phyloP scores from a whole-genome alignment of 2,329 filamentous ascomycete species.

The Trichoderma sp. region DNA sequence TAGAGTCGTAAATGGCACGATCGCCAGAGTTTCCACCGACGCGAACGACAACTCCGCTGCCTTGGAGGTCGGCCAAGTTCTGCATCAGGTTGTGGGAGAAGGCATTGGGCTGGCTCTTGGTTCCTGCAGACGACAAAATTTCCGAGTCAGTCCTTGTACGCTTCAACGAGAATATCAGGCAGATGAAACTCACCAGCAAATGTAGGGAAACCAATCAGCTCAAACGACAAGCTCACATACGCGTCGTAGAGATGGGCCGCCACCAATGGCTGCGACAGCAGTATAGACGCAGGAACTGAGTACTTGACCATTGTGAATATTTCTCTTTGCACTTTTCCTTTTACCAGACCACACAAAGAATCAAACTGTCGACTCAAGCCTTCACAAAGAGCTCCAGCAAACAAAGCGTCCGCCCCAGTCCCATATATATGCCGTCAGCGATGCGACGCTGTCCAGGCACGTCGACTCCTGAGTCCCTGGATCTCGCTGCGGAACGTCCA shows the following conservation, averaged over 20 bases:
- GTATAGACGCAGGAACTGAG: constrained; percentile 20
- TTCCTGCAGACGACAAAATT: constrained; percentile 25
- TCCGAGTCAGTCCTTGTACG: neutral
- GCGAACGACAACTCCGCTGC: constrained; percentile 30
- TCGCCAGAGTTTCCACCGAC: constrained; percentile 35
- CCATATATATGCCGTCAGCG: constrained; percentile 24
- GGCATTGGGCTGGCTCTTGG: constrained; percentile 28
- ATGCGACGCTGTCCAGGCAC: constrained; percentile 21
- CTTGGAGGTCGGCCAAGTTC: constrained; percentile 30
- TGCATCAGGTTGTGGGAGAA: constrained; percentile 33
- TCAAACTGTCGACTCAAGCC: neutral
- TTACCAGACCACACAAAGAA: neutral
- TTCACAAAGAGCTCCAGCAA: neutral
- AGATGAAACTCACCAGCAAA: constrained; percentile 31
- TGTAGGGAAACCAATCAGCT: constrained; percentile 32
- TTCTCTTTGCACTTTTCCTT: neutral
- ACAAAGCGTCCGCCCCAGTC: neutral
- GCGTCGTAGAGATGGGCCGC: constrained; percentile 29
- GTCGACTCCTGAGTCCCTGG: constrained; percentile 8
- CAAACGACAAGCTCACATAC: constrained; percentile 32
- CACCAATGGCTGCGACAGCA: constrained; percentile 28
- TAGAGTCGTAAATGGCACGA: constrained; percentile 35
- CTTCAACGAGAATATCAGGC: neutral
- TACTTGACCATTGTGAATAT: constrained; percentile 23
- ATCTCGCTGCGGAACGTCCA: constrained; percentile 8